These are phyloP conservation scores for Hymenoscyphus repandus DNA, from an alignment of 2,329 filamentous ascomycete species.

Conservation along the genomic window DNA sequence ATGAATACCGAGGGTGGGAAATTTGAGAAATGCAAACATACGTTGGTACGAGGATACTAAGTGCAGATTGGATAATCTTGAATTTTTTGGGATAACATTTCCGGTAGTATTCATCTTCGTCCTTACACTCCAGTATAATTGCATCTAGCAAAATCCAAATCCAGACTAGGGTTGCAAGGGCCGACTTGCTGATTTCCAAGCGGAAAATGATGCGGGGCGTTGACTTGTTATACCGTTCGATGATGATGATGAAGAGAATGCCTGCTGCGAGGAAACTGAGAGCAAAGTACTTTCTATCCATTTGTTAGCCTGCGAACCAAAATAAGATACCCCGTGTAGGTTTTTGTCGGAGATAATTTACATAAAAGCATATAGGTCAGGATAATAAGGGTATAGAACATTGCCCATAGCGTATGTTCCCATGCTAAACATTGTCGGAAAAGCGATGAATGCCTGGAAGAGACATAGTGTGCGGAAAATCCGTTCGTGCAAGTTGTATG, in stretches of 20 bases:
- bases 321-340: neutral
- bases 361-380: conserved; percentile 13
- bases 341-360: neutral
- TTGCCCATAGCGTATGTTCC: conserved; percentile 4
- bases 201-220: conserved; percentile 5
- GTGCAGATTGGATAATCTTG: conserved; percentile 10
- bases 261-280: conserved; percentile 15
- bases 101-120: conserved; percentile 4
- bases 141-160: conserved; percentile 21
- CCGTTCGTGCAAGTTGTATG: conserved; percentile 12
- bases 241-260: conserved; percentile 19
- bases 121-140: conserved; percentile 7
- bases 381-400: neutral
- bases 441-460: conserved; percentile 19
- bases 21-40: conserved; percentile 14
- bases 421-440: conserved; percentile 12
- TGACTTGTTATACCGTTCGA: conserved; percentile 14
- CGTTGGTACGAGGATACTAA: conserved; percentile 16
- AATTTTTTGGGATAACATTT: neutral
- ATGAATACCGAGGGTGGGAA: neutral
- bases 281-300: conserved; percentile 11
- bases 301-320: neutral
- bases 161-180: conserved; percentile 17
- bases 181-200: conserved; percentile 18
- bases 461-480: conserved; percentile 16